Percentiles rank a stretch among this genome's conserved stretches.
Evolutionary conservation across 1,284 basidiomycete species (phyloP).

Genomic region (Irpex sp.): DNA sequence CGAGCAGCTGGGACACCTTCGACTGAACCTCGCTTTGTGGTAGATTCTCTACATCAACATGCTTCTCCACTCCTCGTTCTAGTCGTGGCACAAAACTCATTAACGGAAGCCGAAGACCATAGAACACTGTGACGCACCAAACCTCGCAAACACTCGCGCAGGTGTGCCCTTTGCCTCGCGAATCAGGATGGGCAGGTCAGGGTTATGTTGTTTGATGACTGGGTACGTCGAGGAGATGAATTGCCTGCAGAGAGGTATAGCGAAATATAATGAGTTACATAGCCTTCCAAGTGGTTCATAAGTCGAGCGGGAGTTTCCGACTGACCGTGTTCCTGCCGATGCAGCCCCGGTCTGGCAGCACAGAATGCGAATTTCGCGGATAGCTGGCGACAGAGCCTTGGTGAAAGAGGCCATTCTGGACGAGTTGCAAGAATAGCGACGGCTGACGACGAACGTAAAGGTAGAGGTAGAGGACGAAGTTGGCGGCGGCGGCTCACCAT

Average conservation of each 20-base stretch:
- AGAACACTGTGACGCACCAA: constrained; percentile 60
- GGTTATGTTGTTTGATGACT: constrained; percentile 83
- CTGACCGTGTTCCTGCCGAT: constrained; percentile 82
- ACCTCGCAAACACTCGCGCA: constrained; percentile 86
- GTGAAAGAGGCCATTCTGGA: constrained; percentile 59
- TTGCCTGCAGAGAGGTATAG: constrained; percentile 45
- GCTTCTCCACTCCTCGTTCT: constrained; percentile 79
- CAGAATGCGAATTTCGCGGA: constrained; percentile 85
- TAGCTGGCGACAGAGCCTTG: constrained; percentile 76
- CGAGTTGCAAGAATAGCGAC: not conserved
- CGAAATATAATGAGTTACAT: not conserved
- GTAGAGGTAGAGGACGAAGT: not conserved
- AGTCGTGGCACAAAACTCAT: constrained; percentile 2
- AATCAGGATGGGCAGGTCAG: constrained; percentile 86
- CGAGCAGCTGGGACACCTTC: constrained; percentile 62
- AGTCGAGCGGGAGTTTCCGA: constrained; percentile 14
- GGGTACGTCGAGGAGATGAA: constrained; percentile 85
- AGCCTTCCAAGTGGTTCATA: not conserved
- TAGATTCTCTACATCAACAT: constrained; percentile 78
- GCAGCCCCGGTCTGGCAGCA: constrained; percentile 80
- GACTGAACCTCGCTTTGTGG: constrained; percentile 66
- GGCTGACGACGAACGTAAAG: not conserved
- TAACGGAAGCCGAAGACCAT: not conserved
- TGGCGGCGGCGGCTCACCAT: not conserved
- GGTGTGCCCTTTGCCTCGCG: constrained; percentile 88